Percentiles rank a stretch among this genome's conserved stretches.
These are phyloP conservation scores for Lactarius hengduanensis DNA, from an alignment of 768 basidiomycete genomes.

Conservation along the genomic window DNA sequence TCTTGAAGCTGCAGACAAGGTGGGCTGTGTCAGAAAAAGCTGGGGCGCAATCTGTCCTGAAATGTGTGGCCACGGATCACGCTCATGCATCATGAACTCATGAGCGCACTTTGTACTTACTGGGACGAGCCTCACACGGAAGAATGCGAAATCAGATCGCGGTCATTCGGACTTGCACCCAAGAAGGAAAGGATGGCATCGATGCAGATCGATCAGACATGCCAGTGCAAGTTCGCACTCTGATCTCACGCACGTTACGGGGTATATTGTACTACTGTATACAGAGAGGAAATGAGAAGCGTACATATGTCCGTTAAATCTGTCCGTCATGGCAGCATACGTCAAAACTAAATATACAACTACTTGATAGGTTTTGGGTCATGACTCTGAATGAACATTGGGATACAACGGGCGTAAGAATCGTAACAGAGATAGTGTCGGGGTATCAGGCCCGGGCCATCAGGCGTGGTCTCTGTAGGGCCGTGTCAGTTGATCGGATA, in stretches of 20 bases:
- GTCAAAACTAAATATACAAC: neutral
- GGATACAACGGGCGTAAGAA: neutral
- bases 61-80: neutral
- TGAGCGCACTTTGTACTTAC: neutral
- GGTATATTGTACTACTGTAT: neutral
- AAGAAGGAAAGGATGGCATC: neutral
- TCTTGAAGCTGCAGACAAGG: neutral
- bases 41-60: neutral
- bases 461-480: slow-evolving; percentile 1
- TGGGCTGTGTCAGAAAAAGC: neutral
- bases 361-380: neutral
- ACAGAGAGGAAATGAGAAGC: neutral
- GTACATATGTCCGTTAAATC: neutral
- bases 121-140: neutral
- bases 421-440: neutral
- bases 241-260: neutral
- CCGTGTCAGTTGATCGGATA: neutral
- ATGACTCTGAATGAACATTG: neutral
- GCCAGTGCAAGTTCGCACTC: neutral
- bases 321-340: neutral
- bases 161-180: neutral
- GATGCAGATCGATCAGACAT: neutral
- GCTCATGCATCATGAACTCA: neutral
- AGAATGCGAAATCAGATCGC: neutral
- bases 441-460: neutral